A percentile compares a stretch with the other conserved stretches of the same genome.
Conservation (phyloP, 805 yeast genomes). For the Yamadazyma kitorensis region DNA sequence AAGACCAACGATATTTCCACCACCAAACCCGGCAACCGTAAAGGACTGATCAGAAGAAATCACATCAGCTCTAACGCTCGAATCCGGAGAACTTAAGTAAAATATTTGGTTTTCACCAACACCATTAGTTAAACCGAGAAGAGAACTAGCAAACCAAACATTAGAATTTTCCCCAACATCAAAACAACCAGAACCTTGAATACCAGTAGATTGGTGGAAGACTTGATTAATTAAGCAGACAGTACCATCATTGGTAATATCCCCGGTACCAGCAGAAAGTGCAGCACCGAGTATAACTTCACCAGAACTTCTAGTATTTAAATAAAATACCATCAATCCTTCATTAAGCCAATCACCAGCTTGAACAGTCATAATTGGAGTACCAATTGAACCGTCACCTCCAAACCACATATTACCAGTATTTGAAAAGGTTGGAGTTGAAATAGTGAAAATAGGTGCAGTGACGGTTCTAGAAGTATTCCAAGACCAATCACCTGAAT, state of each 20-base stretch:
- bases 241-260: slow-evolving; percentile 19
- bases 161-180: slow-evolving; percentile 12
- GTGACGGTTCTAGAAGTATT: slow-evolving; percentile 12
- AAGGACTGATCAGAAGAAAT: slow-evolving; percentile 13
- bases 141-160: slow-evolving; percentile 9
- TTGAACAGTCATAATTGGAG: slow-evolving; percentile 13
- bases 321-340: slow-evolving; percentile 14
- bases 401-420: slow-evolving; percentile 16
- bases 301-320: slow-evolving; percentile 8
- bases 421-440: slow-evolving; percentile 13
- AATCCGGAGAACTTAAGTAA: slow-evolving; percentile 15
- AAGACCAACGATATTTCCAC: slow-evolving; percentile 17
- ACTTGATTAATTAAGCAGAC: slow-evolving; percentile 22
- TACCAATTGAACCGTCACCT: slow-evolving; percentile 10
- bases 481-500: slow-evolving; percentile 20
- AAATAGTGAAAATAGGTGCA: slow-evolving; percentile 14
- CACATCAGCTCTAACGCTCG: slow-evolving; percentile 16
- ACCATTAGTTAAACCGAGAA: slow-evolving; percentile 3
- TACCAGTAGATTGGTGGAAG: slow-evolving; percentile 15
- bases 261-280: slow-evolving; percentile 8
- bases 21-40: slow-evolving; percentile 19
- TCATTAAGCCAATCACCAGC: slow-evolving; percentile 12
- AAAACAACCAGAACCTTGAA: slow-evolving; percentile 20
- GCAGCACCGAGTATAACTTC: slow-evolving; percentile 13
- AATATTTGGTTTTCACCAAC: slow-evolving; percentile 15